Conservation (phyloP, 768 basidiomycete genomes). For the Cubamyces sp. region DNA sequence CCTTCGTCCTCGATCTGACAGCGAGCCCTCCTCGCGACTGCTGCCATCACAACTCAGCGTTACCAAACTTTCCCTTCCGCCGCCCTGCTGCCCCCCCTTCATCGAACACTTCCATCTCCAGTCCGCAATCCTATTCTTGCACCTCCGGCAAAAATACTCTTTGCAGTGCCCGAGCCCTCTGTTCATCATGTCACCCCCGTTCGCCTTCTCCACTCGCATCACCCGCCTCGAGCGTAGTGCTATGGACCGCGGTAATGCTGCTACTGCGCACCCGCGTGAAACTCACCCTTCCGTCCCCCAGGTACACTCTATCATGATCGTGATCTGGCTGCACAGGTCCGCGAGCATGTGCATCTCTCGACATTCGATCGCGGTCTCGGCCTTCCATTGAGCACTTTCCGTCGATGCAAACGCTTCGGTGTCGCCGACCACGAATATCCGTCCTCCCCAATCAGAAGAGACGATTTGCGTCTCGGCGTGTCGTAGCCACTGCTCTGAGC, state of each 20-base stretch:
- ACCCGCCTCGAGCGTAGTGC: background rate
- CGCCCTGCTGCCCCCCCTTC: too few relatives aligned
- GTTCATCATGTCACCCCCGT: conserved; percentile 20
- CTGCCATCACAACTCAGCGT: conserved; percentile 28
- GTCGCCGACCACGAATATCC: background rate
- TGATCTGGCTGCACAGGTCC: conserved; percentile 17
- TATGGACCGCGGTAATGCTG: background rate
- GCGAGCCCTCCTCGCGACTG: conserved; percentile 21
- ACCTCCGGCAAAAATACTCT: conserved; percentile 1
- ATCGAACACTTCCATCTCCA: background rate
- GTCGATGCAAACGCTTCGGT: background rate
- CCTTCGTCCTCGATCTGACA: conserved; percentile 3
- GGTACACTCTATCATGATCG: conserved; percentile 19
- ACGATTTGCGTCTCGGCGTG: too few relatives aligned
- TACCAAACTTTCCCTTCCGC: background rate
- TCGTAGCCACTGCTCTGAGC: too few relatives aligned
- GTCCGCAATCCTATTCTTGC: background rate
- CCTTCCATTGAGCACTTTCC: background rate
- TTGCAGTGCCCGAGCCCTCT: conserved; percentile 4
- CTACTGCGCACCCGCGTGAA: background rate
- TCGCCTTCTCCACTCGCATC: conserved; percentile 19
- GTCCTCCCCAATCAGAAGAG: too few relatives aligned
- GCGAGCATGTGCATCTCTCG: conserved; percentile 9
- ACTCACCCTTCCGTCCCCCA: conserved; percentile 1
- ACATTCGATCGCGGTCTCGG: background rate